These are phyloP conservation scores for Scheffersomyces spartinae DNA, from an alignment of 805 yeast genomes.

Conservation along the genomic window DNA sequence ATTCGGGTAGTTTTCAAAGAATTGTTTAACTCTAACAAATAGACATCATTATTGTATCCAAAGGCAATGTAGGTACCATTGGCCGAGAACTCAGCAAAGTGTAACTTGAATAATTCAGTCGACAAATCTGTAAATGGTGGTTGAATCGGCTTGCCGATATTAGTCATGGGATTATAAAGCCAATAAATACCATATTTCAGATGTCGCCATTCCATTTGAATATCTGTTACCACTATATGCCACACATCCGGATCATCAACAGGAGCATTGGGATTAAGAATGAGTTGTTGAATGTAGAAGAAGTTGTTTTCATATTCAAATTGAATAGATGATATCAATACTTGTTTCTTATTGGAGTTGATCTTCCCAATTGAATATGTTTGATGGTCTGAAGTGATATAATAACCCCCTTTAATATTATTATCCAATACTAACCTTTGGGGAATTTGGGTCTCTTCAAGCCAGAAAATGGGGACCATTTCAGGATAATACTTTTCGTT, in stretches of 20 bases:
- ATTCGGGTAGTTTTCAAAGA: constrained; percentile 16
- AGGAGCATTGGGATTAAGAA: constrained; percentile 27
- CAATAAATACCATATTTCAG: constrained; percentile 54
- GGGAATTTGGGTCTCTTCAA: constrained; percentile 20
- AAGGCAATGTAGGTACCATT: constrained; percentile 42
- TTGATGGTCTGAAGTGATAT: constrained; percentile 8
- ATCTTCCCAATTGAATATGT: constrained; percentile 13
- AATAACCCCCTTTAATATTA: constrained; percentile 17
- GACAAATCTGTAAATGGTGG: constrained; percentile 9
- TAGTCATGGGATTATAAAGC: constrained; percentile 38
- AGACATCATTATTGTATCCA: constrained; percentile 46
- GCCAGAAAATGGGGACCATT: constrained; percentile 14
- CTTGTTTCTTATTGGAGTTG: constrained; percentile 14
- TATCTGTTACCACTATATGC: constrained; percentile 47
- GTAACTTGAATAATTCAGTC: constrained; percentile 15
- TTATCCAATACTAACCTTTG: constrained; percentile 3
- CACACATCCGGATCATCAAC: constrained; percentile 32
- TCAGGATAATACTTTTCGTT: constrained; percentile 12
- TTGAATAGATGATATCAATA: constrained; percentile 15
- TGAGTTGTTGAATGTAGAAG: constrained; percentile 17
- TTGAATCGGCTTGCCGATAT: constrained; percentile 16
- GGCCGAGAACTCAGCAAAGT: constrained; percentile 58
- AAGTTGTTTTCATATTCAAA: constrained; percentile 33
- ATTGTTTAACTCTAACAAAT: constrained; percentile 25
- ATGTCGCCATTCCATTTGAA: constrained; percentile 50